Evolutionary conservation across 768 basidiomycete species (phyloP).

Genomic region (Auricularia auricula-judae): DNA sequence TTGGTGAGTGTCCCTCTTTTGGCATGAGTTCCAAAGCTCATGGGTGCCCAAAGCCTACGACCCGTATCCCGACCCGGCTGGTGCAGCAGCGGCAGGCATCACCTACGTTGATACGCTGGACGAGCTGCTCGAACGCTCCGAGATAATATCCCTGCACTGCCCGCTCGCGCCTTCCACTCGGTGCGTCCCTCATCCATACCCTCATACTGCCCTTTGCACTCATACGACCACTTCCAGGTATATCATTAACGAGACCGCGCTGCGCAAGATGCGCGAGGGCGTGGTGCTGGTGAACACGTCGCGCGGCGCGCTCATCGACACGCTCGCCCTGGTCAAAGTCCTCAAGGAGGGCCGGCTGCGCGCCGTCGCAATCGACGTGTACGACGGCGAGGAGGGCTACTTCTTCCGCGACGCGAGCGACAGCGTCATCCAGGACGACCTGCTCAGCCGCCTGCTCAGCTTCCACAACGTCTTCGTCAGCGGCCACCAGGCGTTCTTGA

Average conservation of each 20-base stretch:
- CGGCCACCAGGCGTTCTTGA: slow-evolving; percentile 13
- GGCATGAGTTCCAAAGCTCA: no score
- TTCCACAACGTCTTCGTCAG: slow-evolving; percentile 13
- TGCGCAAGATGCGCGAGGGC: slow-evolving; percentile 16
- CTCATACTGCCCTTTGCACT: no score
- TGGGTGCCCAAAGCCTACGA: slow-evolving; percentile 10
- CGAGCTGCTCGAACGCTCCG: slow-evolving; percentile 15
- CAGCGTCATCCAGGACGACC: slow-evolving; percentile 12
- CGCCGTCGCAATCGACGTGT: slow-evolving; percentile 15
- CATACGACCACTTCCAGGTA: neutral
- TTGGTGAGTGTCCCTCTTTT: slow-evolving; percentile 2
- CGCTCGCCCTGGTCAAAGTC: slow-evolving; percentile 11
- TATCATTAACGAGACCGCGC: slow-evolving; percentile 16
- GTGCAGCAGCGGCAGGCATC: slow-evolving; percentile 7
- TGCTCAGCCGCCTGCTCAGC: slow-evolving; percentile 11
- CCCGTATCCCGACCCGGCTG: slow-evolving; percentile 11
- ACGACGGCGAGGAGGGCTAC: slow-evolving; percentile 12
- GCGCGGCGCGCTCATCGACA: slow-evolving; percentile 19
- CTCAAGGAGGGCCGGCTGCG: slow-evolving; percentile 10
- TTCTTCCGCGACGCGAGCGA: slow-evolving; percentile 12
- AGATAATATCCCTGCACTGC: slow-evolving; percentile 25
- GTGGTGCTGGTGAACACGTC: slow-evolving; percentile 23
- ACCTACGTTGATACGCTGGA: slow-evolving; percentile 15
- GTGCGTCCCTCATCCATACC: neutral
- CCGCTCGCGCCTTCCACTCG: slow-evolving; percentile 18